Percentiles rank a stretch among this genome's conserved stretches.
Evolutionary conservation across 176 grass and related monocot species (phyloP).

Genomic region (Coix lacrymajobi): DNA sequence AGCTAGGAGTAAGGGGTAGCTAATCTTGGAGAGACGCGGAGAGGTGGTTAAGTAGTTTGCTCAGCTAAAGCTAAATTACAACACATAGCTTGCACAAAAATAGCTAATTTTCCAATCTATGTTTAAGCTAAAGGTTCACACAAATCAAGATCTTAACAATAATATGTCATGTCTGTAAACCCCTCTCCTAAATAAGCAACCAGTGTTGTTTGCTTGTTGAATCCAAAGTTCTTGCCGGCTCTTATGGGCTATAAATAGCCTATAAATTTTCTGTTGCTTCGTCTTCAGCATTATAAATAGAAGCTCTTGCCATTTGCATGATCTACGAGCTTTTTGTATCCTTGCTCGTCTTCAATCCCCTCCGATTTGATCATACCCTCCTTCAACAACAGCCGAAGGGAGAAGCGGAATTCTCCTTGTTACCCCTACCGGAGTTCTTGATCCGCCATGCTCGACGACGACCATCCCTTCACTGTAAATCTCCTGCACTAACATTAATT

Average conservation of each 20-base stretch:
- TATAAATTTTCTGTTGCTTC: conserved; percentile 11
- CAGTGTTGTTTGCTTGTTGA: conserved; percentile 18
- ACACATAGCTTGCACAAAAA: conserved; percentile 38
- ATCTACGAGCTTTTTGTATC: conserved; percentile 8
- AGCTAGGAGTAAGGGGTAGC: conserved; percentile 35
- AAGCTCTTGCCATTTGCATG: conserved; percentile 19
- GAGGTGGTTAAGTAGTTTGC: conserved; percentile 18
- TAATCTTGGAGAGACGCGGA: conserved; percentile 29
- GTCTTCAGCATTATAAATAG: conserved; percentile 50
- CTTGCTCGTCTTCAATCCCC: background rate
- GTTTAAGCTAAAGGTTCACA: background rate
- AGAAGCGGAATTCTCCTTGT: background rate
- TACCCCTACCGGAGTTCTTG: background rate
- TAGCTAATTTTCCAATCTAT: conserved; percentile 13
- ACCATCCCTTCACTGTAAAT: conserved; percentile 24
- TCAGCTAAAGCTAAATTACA: conserved; percentile 22
- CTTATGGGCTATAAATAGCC: conserved; percentile 42
- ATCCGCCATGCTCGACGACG: conserved; percentile 40
- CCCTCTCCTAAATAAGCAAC: conserved; percentile 42
- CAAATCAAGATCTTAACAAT: conserved; percentile 11
- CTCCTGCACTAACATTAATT: conserved; percentile 3
- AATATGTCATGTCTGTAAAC: conserved; percentile 17
- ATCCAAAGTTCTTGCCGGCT: conserved; percentile 42
- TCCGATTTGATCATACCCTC: background rate
- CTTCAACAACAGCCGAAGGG: background rate